phyloP scores from a whole-genome alignment of 257 asterid genomes.

The Apocynum venetum region DNA sequence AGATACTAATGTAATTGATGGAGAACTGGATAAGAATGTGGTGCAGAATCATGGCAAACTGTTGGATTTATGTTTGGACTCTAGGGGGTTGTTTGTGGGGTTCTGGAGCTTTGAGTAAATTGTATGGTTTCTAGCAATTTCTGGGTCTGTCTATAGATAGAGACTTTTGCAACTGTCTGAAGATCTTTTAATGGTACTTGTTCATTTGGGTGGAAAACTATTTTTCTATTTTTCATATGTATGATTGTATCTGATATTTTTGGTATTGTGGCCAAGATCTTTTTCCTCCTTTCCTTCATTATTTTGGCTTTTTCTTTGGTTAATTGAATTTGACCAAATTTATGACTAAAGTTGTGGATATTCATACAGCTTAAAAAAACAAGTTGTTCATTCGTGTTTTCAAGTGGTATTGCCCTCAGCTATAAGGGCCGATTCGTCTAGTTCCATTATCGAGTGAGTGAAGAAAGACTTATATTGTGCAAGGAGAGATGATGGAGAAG shows the following conservation, averaged over 20 bases:
- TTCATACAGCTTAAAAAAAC: constrained; percentile 6
- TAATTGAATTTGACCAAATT: background rate
- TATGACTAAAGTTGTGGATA: background rate
- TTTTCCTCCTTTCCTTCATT: background rate
- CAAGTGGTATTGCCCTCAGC: background rate
- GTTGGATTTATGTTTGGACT: constrained; percentile 20
- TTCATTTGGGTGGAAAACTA: constrained; percentile 8
- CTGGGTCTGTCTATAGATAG: constrained; percentile 22
- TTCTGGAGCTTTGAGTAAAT: constrained; percentile 6
- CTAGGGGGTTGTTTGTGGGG: constrained; percentile 10
- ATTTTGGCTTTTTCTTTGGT: constrained; percentile 3
- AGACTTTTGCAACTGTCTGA: constrained; percentile 13
- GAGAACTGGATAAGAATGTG: constrained; percentile 36
- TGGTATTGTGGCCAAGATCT: constrained; percentile 1
- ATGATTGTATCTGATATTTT: constrained; percentile 15
- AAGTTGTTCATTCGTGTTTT: background rate
- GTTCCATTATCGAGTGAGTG: constrained; percentile 9
- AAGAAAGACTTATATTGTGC: constrained; percentile 13
- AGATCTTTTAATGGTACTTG: constrained; percentile 11
- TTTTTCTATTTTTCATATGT: background rate
- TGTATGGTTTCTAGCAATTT: constrained; percentile 13
- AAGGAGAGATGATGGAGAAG: constrained; percentile 49
- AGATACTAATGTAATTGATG: background rate
- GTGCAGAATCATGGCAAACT: constrained; percentile 39
- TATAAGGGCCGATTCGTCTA: background rate